phyloP scores from a whole-genome alignment of 768 basidiomycete species.

The Nidularia sp. region DNA sequence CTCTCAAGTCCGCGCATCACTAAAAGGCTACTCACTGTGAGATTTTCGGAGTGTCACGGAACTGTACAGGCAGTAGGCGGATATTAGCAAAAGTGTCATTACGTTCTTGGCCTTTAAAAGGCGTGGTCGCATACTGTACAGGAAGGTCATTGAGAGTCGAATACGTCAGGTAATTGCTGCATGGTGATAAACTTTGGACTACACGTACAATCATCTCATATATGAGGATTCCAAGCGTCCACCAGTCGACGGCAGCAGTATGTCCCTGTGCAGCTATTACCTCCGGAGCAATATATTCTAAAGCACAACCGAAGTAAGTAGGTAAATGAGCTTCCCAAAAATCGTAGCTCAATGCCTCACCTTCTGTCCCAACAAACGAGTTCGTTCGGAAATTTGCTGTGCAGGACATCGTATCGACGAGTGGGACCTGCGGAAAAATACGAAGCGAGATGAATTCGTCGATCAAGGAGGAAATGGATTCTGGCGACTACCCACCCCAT shows the following conservation, averaged over 20 bases:
- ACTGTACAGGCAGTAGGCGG: slow-evolving; percentile 77
- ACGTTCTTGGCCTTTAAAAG: slow-evolving; percentile 95
- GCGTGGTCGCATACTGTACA: slow-evolving; percentile 90
- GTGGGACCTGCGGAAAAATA: slow-evolving; percentile 59
- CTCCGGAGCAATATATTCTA: slow-evolving; percentile 99
- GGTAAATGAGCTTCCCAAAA: background rate
- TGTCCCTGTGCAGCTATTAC: slow-evolving; percentile 96
- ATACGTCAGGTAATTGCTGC: slow-evolving; percentile 28
- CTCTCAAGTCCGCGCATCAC: slow-evolving; percentile 22
- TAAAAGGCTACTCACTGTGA: slow-evolving; percentile 49
- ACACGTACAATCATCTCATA: slow-evolving; percentile 97
- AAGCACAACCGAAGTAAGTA: background rate
- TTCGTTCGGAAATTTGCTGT: slow-evolving; percentile 98
- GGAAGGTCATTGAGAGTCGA: slow-evolving; percentile 8
- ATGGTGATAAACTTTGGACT: slow-evolving; percentile 22
- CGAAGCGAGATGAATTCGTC: background rate
- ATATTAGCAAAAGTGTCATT: slow-evolving; percentile 97
- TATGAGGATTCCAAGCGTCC: slow-evolving; percentile 97
- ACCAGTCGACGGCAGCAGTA: slow-evolving; percentile 99
- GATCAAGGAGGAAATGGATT: background rate
- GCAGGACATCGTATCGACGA: slow-evolving; percentile 96
- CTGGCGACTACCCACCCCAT: slow-evolving; percentile 62
- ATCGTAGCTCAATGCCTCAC: slow-evolving; percentile 35
- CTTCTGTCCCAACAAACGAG: slow-evolving; percentile 99
- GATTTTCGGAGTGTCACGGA: slow-evolving; percentile 82